phyloP scores from a whole-genome alignment of 1,139 yeast genomes.

The Suhomyces anneliseae region DNA sequence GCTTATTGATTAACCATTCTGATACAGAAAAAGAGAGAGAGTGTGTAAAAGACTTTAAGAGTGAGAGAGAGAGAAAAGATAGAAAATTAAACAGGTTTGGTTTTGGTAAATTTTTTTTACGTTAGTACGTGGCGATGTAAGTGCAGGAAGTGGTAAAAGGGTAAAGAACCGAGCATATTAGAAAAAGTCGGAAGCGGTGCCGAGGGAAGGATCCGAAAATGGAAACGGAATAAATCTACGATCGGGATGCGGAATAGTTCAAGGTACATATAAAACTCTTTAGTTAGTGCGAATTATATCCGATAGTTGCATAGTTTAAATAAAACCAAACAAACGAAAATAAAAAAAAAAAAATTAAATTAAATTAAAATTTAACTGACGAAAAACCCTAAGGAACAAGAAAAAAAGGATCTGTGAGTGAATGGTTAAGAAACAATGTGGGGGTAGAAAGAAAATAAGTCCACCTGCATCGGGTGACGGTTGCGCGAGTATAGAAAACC shows the following conservation, averaged over 20 bases:
- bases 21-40: neutral
- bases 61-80: neutral
- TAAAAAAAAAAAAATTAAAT: neutral
- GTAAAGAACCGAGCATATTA: neutral
- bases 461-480: neutral
- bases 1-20: neutral
- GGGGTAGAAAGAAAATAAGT: neutral
- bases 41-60: neutral
- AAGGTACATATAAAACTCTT: no score
- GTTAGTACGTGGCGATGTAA: no score
- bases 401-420: neutral
- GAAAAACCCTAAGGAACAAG: neutral
- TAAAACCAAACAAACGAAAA: neutral
- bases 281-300: no score
- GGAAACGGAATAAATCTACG: neutral
- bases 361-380: neutral
- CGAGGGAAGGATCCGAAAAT: constrained; percentile 1
- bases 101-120: no score
- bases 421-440: neutral
- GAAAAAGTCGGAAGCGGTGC: neutral
- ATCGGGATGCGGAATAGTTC: no score
- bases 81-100: no score
- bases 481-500: no score
- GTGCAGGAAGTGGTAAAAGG: no score
- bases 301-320: no score